phyloP scores from a whole-genome alignment of 2,329 filamentous ascomycete species.

The Teratosphaeriaceae sp. region DNA sequence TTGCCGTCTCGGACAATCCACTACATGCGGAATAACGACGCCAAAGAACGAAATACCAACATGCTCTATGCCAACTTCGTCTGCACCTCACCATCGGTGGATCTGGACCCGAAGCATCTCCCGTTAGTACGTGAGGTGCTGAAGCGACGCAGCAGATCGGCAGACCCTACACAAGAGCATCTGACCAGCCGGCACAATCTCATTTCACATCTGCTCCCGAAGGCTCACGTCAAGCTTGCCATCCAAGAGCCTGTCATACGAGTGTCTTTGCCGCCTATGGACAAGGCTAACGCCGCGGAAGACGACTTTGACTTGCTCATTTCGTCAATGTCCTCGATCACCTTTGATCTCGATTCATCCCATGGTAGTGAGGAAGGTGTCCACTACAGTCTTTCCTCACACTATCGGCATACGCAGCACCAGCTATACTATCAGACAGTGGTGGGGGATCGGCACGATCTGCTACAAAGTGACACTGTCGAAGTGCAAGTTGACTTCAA shows the following conservation, averaged over 20 bases:
- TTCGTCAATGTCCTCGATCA: constrained; percentile 88
- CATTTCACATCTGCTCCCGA: constrained; percentile 85
- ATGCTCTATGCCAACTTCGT: constrained; percentile 95
- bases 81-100: constrained; percentile 89
- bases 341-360: constrained; percentile 90
- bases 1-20: constrained; percentile 90
- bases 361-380: constrained; percentile 77
- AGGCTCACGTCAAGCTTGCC: constrained; percentile 90
- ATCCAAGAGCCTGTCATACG: constrained; percentile 93
- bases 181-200: constrained; percentile 50
- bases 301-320: constrained; percentile 95
- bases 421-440: constrained; percentile 92
- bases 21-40: constrained; percentile 61
- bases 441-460: constrained; percentile 72
- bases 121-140: constrained; percentile 75
- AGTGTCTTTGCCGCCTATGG: constrained; percentile 76
- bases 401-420: constrained; percentile 76
- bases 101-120: constrained; percentile 85
- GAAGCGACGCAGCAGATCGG: constrained; percentile 33
- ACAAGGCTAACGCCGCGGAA: constrained; percentile 47
- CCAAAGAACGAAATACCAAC: constrained; percentile 82
- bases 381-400: constrained; percentile 79
- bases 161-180: constrained; percentile 1
- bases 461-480: constrained; percentile 80
- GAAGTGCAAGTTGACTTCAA: constrained; percentile 81